Evolutionary conservation across 2,329 filamentous ascomycete species (phyloP), one percentile per base, ranked within the genome.

Genomic region (Penicillium psychrosexuale): DNA sequence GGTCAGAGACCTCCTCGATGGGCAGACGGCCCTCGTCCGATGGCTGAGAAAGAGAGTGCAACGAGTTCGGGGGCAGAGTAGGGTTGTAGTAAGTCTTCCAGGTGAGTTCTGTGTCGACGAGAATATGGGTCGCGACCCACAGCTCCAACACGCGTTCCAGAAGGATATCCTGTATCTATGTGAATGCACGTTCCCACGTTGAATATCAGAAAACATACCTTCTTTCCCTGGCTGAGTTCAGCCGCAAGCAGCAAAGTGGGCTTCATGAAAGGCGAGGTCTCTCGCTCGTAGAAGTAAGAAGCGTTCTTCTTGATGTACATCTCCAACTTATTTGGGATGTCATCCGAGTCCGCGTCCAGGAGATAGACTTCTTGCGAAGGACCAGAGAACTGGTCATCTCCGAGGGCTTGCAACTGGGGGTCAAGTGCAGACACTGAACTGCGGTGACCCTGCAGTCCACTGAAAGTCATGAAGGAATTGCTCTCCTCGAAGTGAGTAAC

Each of bases 401-500:
- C 68, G 34, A 74, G 61, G 2, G 74, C 66, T 69, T 78, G 67
- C 65, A 76, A 65, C 47, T 74, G 70, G n/a, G 72, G 71, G 47
- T 75, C 74, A 33, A 76, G 63, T 3, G 70, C 65, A 28, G 70
- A 69, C 9, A 71, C 62, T 5, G 67, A 58, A 60, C 73, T 51
- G 63, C 76, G 69, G 40, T 74, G 73, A 37, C 70, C 71, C 51
- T 73, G 71, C 4, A 77, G 66, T 36, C 67, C 72, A 53, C 68
- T 71, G 53, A 82, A 80, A 1, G 78, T 80, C 8, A 79, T 73
- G 59, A 73, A 80, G 13, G 76, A 74, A 27, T 72, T 69, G 19
- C 77, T 74, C n/a, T 76, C 72, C 47, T 79, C 76, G 49, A 88
- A 87, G 57, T 83, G 77, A 1, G 76, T 79, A 28, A 77, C 79